These are phyloP conservation scores for Helotiales sp. DNA, from an alignment of 2,329 filamentous ascomycete species.

Conservation along the genomic window DNA sequence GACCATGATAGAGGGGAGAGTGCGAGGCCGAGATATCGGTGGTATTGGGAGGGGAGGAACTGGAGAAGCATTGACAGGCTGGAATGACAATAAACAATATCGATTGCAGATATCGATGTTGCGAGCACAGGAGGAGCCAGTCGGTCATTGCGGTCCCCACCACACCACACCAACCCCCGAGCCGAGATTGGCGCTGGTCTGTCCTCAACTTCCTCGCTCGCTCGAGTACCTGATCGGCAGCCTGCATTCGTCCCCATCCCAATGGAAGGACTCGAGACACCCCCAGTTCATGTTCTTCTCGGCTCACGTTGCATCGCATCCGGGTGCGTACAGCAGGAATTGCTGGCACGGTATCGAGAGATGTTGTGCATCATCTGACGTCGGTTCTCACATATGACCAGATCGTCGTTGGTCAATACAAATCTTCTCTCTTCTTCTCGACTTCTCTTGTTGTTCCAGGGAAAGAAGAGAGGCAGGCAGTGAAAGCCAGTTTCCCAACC, in stretches of 20 bases:
- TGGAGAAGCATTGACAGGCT: background rate
- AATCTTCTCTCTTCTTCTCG: no score
- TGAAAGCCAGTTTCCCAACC: background rate
- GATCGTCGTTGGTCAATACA: no score
- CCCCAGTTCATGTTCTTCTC: background rate
- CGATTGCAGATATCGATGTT: background rate
- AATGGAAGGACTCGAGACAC: no score
- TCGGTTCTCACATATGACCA: background rate
- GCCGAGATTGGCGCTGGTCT: background rate
- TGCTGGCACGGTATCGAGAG: no score
- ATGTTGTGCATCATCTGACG: background rate
- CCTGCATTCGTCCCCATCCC: background rate
- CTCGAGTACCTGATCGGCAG: slow-evolving; percentile 4
- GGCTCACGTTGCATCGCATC: background rate
- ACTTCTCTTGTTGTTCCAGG: no score
- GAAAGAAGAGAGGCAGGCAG: no score
- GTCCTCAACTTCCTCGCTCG: background rate
- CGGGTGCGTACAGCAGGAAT: background rate
- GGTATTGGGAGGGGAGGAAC: background rate
- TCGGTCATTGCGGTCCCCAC: background rate
- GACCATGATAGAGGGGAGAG: no score
- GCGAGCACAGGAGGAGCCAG: background rate
- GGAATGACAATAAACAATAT: background rate
- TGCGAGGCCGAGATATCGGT: background rate
- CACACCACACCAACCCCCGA: background rate